Base-by-base conservation (phyloP, 345 rosid species). In the Pugionium cornutum region DNA sequence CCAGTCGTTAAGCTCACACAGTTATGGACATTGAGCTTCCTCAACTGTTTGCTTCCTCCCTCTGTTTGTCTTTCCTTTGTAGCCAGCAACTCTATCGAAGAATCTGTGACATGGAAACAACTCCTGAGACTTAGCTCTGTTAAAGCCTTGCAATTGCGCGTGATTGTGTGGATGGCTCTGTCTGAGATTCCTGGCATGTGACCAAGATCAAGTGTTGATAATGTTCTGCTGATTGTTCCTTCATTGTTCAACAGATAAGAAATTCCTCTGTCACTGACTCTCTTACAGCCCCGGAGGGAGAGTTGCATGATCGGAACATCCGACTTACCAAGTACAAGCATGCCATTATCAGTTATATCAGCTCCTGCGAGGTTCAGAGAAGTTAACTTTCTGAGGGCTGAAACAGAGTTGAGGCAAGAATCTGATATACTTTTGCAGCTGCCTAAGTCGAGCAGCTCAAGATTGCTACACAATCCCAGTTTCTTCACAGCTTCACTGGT, bases 401-500 rank as follows among this genome's bases (percentile, higher is more conserved):
- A 76, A 10, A 85, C 60, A 29, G 80, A 71, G 60, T 49, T 32
- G 62, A 87, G 75, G 72, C 95, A 79, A 4, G 80, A 69, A 79
- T 87, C 84, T 9, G 87, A 75, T 40, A 87, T 61, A 56, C 95
- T 85, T 80, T 75, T 79, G 82, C 89, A 85, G 57, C 89, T 81
- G 18, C 80, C 66, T 29, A 85, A 77, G 72, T 87, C 85, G 55
- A 87, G 85, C 63, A 83, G 55, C 81, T 82, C 87, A 62, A 87
- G 67, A 68, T 72, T 81, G 52, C 69, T 73, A 69, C 77, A 82
- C 45, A 66, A 55, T 4, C 77, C 77, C 46, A 87, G 62, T 67
- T 78, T 82, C 81, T 78, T 85, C 68, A 85, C 87, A n/a, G 90
- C 73, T 78, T 85, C 95, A 11, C 95, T 79, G 6, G 87, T 87